Conservation (phyloP, 1,284 basidiomycete genomes). For the Acaromyces ingoldii region DNA sequence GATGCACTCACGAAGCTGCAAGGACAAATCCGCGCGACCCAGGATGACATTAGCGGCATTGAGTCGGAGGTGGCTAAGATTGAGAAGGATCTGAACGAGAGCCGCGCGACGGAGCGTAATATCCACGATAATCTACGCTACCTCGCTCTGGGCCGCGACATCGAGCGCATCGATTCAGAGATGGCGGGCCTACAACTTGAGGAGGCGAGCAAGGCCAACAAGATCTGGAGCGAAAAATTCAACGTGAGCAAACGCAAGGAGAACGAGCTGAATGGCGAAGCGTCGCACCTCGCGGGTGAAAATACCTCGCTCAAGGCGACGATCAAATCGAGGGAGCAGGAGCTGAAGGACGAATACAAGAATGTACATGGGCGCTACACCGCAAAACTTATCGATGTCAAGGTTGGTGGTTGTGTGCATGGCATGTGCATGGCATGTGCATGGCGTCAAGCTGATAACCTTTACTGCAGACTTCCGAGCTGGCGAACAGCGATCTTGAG, state of each 20-base stretch:
- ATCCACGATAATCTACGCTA: constrained; percentile 81
- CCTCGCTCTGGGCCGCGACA: constrained; percentile 65
- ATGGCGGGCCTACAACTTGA: constrained; percentile 57
- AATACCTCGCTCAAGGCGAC: constrained; percentile 34
- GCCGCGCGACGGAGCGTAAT: constrained; percentile 57
- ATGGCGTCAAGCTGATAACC: too few species aligned
- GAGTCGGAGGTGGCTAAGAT: constrained; percentile 29
- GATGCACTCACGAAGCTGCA: constrained; percentile 41
- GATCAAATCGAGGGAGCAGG: constrained; percentile 60
- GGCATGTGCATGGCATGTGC: too few species aligned
- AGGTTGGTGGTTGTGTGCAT: too few species aligned
- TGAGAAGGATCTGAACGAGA: constrained; percentile 51
- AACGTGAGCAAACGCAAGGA: constrained; percentile 65
- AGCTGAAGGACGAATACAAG: constrained; percentile 76
- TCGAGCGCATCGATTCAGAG: constrained; percentile 65
- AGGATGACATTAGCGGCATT: constrained; percentile 21
- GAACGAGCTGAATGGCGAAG: constrained; percentile 66
- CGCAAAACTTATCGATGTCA: constrained; percentile 87
- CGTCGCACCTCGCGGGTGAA: constrained; percentile 41
- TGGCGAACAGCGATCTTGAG: constrained; percentile 61
- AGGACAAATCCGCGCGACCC: constrained; percentile 21
- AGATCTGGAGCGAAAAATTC: constrained; percentile 79
- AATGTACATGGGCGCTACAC: constrained; percentile 79
- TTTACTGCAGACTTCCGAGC: constrained; percentile 57
- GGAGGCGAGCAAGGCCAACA: constrained; percentile 51